Evolutionary conservation across 1,284 basidiomycete genomes (phyloP).

Genomic region (Leccinum angustisporum): DNA sequence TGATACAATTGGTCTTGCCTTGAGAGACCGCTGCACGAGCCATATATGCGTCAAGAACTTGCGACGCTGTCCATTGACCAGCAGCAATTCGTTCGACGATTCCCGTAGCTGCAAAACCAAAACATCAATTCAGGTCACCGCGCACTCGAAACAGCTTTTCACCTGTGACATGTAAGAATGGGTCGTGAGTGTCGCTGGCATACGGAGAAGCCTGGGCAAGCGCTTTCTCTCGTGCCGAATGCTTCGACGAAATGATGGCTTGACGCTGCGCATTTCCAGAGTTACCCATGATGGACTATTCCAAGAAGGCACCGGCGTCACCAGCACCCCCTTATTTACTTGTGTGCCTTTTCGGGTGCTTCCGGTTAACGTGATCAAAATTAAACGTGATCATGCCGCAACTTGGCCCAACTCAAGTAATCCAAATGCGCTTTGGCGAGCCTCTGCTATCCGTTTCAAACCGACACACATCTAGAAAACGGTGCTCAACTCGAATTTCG

Average conservation of each 20-base stretch:
- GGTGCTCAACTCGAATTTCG: too few species aligned
- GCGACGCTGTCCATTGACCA: conserved; percentile 70
- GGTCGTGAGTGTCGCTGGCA: conserved; percentile 16
- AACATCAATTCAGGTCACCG: neutral
- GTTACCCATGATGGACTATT: conserved; percentile 42
- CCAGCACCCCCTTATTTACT: too few species aligned
- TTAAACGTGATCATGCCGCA: too few species aligned
- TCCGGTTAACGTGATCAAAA: neutral
- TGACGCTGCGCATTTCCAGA: conserved; percentile 17
- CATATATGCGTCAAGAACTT: conserved; percentile 75
- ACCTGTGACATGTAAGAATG: neutral
- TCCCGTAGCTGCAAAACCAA: conserved; percentile 49
- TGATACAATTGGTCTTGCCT: conserved; percentile 69
- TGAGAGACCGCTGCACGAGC: conserved; percentile 66
- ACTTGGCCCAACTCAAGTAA: neutral
- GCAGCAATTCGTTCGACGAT: conserved; percentile 59
- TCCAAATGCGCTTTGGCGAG: neutral
- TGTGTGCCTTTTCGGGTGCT: neutral
- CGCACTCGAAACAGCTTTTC: neutral
- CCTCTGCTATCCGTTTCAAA: neutral
- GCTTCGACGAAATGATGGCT: conserved; percentile 24
- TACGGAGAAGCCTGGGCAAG: conserved; percentile 24
- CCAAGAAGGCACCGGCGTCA: too few species aligned
- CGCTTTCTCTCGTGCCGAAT: conserved; percentile 21
- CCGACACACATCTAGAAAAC: too few species aligned